Evolutionary conservation across 768 basidiomycete genomes (phyloP).

Genomic region (Kondoa subrosea): DNA sequence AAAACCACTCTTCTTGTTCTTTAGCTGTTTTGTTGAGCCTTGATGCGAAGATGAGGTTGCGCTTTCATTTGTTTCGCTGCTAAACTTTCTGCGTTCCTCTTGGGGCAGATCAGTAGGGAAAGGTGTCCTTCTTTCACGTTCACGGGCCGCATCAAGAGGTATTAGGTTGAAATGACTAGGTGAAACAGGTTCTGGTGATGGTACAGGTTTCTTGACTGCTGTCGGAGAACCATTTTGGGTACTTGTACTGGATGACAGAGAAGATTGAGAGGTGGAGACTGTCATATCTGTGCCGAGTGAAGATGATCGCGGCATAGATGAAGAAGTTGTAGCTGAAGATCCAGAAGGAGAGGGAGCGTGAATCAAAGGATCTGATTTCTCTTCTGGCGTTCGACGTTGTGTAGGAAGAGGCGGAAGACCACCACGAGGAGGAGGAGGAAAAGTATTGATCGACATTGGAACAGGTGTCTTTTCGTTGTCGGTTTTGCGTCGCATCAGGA

Average conservation of each 20-base stretch:
- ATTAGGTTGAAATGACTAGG: not conserved
- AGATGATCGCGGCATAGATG: not conserved
- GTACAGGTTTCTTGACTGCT: not conserved
- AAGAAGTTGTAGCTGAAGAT: not conserved
- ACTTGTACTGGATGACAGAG: not conserved
- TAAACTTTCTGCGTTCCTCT: not conserved
- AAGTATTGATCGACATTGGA: not conserved
- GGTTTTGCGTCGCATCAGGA: not conserved
- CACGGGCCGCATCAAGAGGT: not conserved
- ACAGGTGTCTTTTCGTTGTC: not conserved
- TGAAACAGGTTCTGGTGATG: not conserved
- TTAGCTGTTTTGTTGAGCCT: not conserved
- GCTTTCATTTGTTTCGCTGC: not conserved
- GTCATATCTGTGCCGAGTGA: not conserved
- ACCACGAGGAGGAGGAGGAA: not conserved
- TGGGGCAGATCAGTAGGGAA: not conserved
- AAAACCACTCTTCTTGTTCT: constrained; percentile 5
- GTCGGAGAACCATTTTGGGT: not conserved
- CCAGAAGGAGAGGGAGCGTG: not conserved
- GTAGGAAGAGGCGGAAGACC: not conserved
- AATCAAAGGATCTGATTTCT: not conserved
- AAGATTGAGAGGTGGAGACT: not conserved
- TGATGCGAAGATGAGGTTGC: not conserved
- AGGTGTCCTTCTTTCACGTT: not conserved
- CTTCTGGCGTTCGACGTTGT: not conserved